A percentile compares a stretch with the other conserved stretches of the same genome.
phyloP scores from a whole-genome alignment of 495 filamentous ascomycete species.

The Tetracladium marchalianum region DNA sequence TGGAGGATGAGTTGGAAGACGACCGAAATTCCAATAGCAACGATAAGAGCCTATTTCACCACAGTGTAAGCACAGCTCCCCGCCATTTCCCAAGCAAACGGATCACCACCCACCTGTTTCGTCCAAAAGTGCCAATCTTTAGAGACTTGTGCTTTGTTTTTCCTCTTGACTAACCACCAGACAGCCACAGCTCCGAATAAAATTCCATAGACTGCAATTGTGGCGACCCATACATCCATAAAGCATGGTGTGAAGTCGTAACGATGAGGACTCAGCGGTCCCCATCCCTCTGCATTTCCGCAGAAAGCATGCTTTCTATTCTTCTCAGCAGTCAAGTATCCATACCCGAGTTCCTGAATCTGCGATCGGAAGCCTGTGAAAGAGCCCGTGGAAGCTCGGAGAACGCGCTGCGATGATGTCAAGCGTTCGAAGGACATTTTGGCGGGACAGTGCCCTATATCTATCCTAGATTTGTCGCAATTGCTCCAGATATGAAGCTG shows the following conservation, averaged over 20 bases:
- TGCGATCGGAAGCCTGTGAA: constrained; percentile 37
- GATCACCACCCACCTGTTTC: constrained; percentile 54
- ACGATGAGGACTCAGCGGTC: constrained; percentile 70
- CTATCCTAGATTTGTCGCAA: too few relatives aligned
- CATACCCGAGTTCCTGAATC: constrained; percentile 26
- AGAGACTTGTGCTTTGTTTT: constrained; percentile 53
- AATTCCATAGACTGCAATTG: constrained; percentile 68
- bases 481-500: too few relatives aligned
- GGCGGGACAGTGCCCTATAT: too few relatives aligned
- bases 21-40: constrained; percentile 55
- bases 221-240: constrained; percentile 72
- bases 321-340: constrained; percentile 34
- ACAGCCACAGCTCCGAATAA: constrained; percentile 65
- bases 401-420: constrained; percentile 25
- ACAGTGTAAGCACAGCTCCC: constrained; percentile 15
- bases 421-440: too few relatives aligned
- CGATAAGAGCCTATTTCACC: constrained; percentile 55
- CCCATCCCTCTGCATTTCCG: constrained; percentile 87
- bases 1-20: constrained; percentile 69
- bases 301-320: constrained; percentile 59
- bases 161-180: constrained; percentile 52
- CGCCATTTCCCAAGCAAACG: not conserved
- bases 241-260: constrained; percentile 98
- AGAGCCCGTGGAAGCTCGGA: constrained; percentile 34
- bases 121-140: constrained; percentile 95